Percentiles rank a stretch among this genome's conserved stretches.
These are phyloP conservation scores for Elymus sibiricus DNA, from an alignment of 176 grass and related monocot genomes.

Conservation along the genomic window DNA sequence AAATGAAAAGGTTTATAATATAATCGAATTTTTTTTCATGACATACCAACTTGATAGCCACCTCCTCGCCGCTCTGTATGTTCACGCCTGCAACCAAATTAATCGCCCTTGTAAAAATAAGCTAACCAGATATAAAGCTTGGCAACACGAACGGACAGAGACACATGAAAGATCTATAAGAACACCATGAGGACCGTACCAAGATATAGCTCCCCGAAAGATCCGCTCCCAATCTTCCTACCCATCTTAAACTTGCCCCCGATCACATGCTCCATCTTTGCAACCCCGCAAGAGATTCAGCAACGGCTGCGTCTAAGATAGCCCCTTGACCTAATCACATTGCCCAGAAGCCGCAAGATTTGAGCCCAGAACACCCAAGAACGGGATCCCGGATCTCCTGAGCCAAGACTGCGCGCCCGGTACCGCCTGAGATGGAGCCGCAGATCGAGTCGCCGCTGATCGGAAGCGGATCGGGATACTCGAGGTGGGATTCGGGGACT, in stretches of 20 bases:
- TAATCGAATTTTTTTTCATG: conserved; percentile 10
- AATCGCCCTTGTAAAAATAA: conserved; percentile 2
- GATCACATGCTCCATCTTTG: conserved; percentile 75
- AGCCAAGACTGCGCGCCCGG: conserved; percentile 24
- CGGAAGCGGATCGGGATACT: not conserved
- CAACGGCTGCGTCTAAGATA: conserved; percentile 19
- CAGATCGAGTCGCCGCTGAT: not conserved
- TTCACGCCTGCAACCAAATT: conserved; percentile 43
- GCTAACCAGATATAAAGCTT: not conserved
- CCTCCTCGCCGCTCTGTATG: conserved; percentile 54
- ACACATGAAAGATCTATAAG: conserved; percentile 11
- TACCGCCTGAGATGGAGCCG: not conserved
- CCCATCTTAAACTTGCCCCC: conserved; percentile 94
- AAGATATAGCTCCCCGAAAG: conserved; percentile 90
- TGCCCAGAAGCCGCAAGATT: conserved; percentile 41
- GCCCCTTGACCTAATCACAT: conserved; percentile 31
- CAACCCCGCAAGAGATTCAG: conserved; percentile 22
- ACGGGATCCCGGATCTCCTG: conserved; percentile 29
- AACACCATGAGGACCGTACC: conserved; percentile 41
- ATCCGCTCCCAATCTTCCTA: conserved; percentile 95
- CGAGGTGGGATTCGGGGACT: conserved; percentile 19
- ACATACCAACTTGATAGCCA: conserved; percentile 59
- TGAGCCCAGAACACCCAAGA: conserved; percentile 1
- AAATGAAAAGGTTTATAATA: not conserved
- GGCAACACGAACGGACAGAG: not conserved